Percentiles rank a stretch among this genome's conserved stretches.
Evolutionary conservation across 2,329 filamentous ascomycete species (phyloP).

Genomic region (Sphaerulina musiva): DNA sequence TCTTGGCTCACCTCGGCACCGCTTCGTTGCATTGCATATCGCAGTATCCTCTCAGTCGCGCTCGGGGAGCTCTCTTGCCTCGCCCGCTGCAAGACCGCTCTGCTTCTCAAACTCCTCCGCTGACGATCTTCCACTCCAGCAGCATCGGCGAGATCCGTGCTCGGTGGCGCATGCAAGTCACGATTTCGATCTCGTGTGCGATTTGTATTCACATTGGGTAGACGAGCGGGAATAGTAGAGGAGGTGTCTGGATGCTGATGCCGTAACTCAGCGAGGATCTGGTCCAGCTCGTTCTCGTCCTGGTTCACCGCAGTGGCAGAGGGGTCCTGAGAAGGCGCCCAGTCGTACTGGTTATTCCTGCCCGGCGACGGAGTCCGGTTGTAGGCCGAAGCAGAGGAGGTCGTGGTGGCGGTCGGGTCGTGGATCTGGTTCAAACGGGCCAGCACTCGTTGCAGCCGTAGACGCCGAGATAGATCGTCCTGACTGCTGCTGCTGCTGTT

Average conservation of each 20-base stretch:
- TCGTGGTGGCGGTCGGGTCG: conserved; percentile 28
- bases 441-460: conserved; percentile 43
- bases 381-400: conserved; percentile 42
- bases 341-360: conserved; percentile 53
- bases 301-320: conserved; percentile 27
- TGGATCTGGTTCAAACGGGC: conserved; percentile 41
- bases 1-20: conserved; percentile 31
- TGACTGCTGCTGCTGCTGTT: too few relatives aligned
- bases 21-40: conserved; percentile 39
- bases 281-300: conserved; percentile 37
- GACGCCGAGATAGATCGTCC: conserved; percentile 37
- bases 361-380: conserved; percentile 46
- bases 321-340: conserved; percentile 47
- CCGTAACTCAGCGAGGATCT: conserved; percentile 38
- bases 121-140: conserved; percentile 27
- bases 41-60: conserved; percentile 35
- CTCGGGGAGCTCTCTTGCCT: conserved; percentile 30
- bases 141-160: conserved; percentile 23
- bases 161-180: conserved; percentile 24
- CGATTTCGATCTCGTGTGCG: conserved; percentile 26
- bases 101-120: conserved; percentile 29
- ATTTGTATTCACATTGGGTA: conserved; percentile 35
- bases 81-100: conserved; percentile 31
- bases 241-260: conserved; percentile 27
- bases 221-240: conserved; percentile 16